Percentiles rank a stretch among this genome's conserved stretches.
Evolutionary conservation across 2,329 filamentous ascomycete species (phyloP).

Genomic region (Aulographum hederae): DNA sequence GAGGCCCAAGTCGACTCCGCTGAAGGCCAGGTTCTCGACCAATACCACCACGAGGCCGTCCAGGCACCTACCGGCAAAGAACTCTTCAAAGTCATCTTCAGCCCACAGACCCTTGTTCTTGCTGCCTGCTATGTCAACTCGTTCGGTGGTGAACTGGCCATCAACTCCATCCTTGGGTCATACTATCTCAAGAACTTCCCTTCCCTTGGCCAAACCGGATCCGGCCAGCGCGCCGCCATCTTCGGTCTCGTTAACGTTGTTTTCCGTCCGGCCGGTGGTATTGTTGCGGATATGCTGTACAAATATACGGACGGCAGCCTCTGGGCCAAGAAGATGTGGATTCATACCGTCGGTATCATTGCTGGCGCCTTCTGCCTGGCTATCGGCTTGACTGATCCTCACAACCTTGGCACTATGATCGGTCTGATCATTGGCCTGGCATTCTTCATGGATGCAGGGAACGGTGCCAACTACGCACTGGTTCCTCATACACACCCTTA

Average conservation of each 20-base stretch:
- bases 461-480: slow-evolving; percentile 72
- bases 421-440: slow-evolving; percentile 61
- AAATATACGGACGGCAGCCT: slow-evolving; percentile 26
- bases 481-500: slow-evolving; percentile 73
- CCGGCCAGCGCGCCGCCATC: slow-evolving; percentile 48
- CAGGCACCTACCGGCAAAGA: slow-evolving; percentile 43
- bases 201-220: slow-evolving; percentile 32
- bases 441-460: slow-evolving; percentile 68
- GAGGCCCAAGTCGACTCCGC: slow-evolving; percentile 30
- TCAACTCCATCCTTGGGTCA: slow-evolving; percentile 41
- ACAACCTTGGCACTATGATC: slow-evolving; percentile 46
- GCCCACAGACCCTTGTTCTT: slow-evolving; percentile 35
- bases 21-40: slow-evolving; percentile 33
- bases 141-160: slow-evolving; percentile 40
- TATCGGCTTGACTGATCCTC: slow-evolving; percentile 46
- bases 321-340: slow-evolving; percentile 46
- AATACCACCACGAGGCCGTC: slow-evolving; percentile 41
- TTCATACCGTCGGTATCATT: slow-evolving; percentile 36
- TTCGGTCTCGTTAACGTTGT: slow-evolving; percentile 58
- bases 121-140: slow-evolving; percentile 39
- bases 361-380: slow-evolving; percentile 41
- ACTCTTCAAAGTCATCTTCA: slow-evolving; percentile 41
- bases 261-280: slow-evolving; percentile 47
- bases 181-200: slow-evolving; percentile 41
- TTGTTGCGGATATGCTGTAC: slow-evolving; percentile 39